Percentiles rank a stretch among this genome's conserved stretches.
These are phyloP conservation scores for Ophiostoma novo-ulmi DNA, from an alignment of 2,329 filamentous ascomycete genomes.

Conservation along the genomic window DNA sequence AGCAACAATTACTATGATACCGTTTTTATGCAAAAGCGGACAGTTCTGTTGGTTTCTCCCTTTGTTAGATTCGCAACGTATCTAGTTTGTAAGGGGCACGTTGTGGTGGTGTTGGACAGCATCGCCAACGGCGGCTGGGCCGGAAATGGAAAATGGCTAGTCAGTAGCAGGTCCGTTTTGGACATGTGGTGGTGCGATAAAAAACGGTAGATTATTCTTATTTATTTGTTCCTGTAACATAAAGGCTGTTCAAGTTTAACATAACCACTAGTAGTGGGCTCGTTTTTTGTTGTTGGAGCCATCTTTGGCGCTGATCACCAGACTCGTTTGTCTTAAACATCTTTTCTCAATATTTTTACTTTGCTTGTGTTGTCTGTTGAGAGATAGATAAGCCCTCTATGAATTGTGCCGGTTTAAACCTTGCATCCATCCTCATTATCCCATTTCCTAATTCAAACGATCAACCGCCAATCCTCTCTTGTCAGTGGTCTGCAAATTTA, in stretches of 20 bases:
- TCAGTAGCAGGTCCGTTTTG: neutral
- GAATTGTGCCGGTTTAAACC: neutral
- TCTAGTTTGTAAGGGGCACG: neutral
- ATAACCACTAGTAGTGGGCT: neutral
- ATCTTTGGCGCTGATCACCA: neutral
- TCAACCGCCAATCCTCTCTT: neutral
- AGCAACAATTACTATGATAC: neutral
- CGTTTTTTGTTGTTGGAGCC: neutral
- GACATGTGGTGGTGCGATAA: neutral
- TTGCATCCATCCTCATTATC: neutral
- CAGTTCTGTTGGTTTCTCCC: neutral
- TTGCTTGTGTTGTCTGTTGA: neutral
- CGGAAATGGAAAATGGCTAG: neutral
- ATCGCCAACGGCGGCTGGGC: constrained; percentile 6
- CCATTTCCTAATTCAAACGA: neutral
- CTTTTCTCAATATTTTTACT: neutral
- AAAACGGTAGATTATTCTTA: neutral
- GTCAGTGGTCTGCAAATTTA: neutral
- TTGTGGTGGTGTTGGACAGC: neutral
- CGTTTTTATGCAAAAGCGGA: neutral
- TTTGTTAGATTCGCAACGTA: neutral
- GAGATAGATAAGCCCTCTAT: neutral
- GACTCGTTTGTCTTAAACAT: neutral
- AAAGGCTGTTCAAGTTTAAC: neutral
- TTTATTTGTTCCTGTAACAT: neutral